phyloP scores from a whole-genome alignment of 169 alveolate species.

The Eimeria sp. region DNA sequence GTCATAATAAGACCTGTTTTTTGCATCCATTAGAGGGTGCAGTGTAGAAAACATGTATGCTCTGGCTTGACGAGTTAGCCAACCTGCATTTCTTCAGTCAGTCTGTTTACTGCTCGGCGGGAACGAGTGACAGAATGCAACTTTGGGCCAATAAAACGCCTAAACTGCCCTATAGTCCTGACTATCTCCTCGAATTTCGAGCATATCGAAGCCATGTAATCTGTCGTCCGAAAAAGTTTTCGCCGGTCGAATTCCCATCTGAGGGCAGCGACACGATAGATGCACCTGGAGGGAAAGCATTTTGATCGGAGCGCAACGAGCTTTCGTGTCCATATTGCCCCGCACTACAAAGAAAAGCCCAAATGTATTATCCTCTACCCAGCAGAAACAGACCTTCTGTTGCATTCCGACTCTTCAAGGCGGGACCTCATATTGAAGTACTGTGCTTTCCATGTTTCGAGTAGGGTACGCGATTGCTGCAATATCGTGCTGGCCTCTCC shows the following conservation, averaged over 20 bases:
- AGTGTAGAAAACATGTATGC: background rate
- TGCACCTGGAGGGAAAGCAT: background rate
- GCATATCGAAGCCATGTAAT: slow-evolving; percentile 93
- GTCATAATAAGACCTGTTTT: background rate
- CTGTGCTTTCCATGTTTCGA: slow-evolving; percentile 68
- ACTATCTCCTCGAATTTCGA: slow-evolving; percentile 92
- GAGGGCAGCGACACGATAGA: background rate
- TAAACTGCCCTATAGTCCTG: slow-evolving; percentile 91
- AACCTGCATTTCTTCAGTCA: slow-evolving; percentile 91
- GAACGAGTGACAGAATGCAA: slow-evolving; percentile 96
- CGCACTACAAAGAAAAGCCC: background rate
- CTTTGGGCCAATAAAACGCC: slow-evolving; percentile 96
- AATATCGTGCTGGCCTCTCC: slow-evolving; percentile 38
- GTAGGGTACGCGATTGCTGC: slow-evolving; percentile 52
- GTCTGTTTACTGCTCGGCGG: slow-evolving; percentile 92
- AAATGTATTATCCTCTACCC: background rate
- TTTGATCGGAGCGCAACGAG: background rate
- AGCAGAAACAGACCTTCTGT: slow-evolving; percentile 39
- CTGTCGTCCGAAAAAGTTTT: slow-evolving; percentile 90
- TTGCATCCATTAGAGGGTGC: background rate
- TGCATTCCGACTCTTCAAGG: slow-evolving; percentile 73
- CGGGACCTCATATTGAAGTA: slow-evolving; percentile 68
- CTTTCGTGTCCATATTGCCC: background rate
- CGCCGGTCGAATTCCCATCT: slow-evolving; percentile 93
- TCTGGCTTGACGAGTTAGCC: background rate